phyloP scores from a whole-genome alignment of 169 alveolate genomes.

The Eimeria acervulina region DNA sequence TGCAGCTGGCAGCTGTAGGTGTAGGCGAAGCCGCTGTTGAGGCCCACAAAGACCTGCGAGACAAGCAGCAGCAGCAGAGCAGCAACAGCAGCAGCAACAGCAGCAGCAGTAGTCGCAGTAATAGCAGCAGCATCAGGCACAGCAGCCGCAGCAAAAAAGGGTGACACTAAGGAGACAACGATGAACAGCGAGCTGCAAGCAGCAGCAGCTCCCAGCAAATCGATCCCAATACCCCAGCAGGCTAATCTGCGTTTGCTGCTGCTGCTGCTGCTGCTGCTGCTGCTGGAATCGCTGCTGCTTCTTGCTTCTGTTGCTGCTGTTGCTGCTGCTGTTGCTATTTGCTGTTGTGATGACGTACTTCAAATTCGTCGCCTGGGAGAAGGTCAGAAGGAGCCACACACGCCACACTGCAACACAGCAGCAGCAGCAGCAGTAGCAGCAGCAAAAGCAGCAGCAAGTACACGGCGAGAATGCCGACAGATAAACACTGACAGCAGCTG shows the following conservation, averaged over 20 bases:
- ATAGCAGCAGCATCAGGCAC: too few species aligned
- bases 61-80: neutral
- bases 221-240: too few species aligned
- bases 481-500: too few species aligned
- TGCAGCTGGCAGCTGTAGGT: constrained; percentile 47
- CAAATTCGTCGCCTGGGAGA: constrained; percentile 3
- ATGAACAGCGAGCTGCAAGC: neutral
- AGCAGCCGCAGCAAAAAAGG: neutral
- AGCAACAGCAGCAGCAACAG: too few species aligned
- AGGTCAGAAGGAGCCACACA: constrained; percentile 57
- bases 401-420: neutral
- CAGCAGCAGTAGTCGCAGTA: neutral
- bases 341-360: neutral
- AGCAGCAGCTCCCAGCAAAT: neutral
- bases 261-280: neutral
- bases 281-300: neutral
- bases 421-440: neutral
- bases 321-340: neutral
- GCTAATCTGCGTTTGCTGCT: neutral
- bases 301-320: neutral
- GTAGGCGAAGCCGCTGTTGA: constrained; percentile 44
- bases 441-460: neutral
- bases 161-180: neutral
- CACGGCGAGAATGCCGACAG: neutral
- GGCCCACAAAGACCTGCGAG: constrained; percentile 26